These are phyloP conservation scores for Hymenoscyphus fraxineus DNA, from an alignment of 2,329 filamentous ascomycete genomes.

Conservation along the genomic window DNA sequence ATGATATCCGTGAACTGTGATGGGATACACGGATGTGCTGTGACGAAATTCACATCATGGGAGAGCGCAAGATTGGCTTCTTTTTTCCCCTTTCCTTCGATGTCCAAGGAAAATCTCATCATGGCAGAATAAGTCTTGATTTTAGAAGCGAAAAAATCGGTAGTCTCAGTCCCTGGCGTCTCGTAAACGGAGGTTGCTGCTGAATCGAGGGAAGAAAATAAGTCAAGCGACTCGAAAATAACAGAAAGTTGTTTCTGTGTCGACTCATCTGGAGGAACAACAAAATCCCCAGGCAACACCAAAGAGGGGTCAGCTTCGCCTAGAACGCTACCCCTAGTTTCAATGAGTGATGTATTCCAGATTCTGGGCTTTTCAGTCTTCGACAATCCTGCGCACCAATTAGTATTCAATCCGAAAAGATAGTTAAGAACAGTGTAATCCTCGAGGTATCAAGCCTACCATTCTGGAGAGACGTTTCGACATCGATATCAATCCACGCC, in stretches of 20 bases:
- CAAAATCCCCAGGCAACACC: conserved; percentile 59
- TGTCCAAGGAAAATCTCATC: conserved; percentile 29
- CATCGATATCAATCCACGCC: conserved; percentile 58
- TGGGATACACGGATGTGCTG: conserved; percentile 60
- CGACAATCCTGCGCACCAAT: neutral
- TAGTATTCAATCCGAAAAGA: neutral
- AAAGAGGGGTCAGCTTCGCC: conserved; percentile 53
- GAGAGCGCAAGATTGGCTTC: conserved; percentile 39
- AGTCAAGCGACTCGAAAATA: conserved; percentile 48
- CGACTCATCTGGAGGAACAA: conserved; percentile 55
- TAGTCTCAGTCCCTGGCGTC: conserved; percentile 20
- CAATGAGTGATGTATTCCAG: conserved; percentile 57
- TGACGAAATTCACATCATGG: conserved; percentile 62
- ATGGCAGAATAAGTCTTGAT: conserved; percentile 33
- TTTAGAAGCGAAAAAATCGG: conserved; percentile 4
- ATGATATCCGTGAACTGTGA: conserved; percentile 55
- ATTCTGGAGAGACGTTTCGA: conserved; percentile 43
- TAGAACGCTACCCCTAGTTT: conserved; percentile 57
- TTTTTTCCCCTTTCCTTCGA: conserved; percentile 22
- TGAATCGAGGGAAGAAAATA: conserved; percentile 44
- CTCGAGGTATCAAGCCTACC: conserved; percentile 15
- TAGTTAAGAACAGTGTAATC: neutral
- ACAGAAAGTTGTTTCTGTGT: conserved; percentile 46
- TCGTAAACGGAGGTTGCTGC: conserved; percentile 36
- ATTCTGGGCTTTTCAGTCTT: conserved; percentile 43